These are phyloP conservation scores for Aegilops bicornis DNA, from an alignment of 176 grass and related monocot species.

Conservation along the genomic window DNA sequence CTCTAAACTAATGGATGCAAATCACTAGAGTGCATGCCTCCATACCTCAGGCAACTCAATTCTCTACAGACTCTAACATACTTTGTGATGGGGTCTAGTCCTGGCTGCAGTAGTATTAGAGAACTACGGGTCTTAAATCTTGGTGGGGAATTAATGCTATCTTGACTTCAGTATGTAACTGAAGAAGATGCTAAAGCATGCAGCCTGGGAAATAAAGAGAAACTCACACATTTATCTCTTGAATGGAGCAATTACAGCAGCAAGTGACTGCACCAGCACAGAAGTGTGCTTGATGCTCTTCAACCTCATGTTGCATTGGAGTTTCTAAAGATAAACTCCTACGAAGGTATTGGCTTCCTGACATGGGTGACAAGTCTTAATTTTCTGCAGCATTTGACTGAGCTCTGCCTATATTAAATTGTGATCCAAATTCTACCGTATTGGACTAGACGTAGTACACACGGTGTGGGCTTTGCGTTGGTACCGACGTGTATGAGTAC, in stretches of 20 bases:
- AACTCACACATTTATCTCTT: constrained; percentile 17
- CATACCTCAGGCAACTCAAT: neutral
- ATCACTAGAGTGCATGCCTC: constrained; percentile 24
- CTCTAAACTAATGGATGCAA: neutral
- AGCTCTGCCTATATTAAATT: too few species aligned
- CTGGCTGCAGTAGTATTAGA: constrained; percentile 3
- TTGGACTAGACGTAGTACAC: too few species aligned
- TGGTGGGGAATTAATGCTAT: neutral
- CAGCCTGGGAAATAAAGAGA: constrained; percentile 7
- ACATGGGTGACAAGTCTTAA: neutral
- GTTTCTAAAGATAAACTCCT: neutral
- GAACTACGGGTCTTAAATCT: constrained; percentile 13
- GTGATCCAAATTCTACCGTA: too few species aligned
- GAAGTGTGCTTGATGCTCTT: constrained; percentile 17
- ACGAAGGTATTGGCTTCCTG: neutral
- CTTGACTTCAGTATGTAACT: neutral
- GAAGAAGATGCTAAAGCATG: neutral
- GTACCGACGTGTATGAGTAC: too few species aligned
- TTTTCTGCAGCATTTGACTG: constrained; percentile 1
- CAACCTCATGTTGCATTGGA: neutral
- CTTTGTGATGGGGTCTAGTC: neutral
- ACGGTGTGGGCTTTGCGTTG: too few species aligned
- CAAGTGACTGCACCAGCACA: neutral
- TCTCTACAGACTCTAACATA: constrained; percentile 15
- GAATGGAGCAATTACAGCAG: neutral